Evolutionary conservation across 805 yeast species (phyloP), one percentile per base, ranked within the genome.

Genomic region (Candida maesae): DNA sequence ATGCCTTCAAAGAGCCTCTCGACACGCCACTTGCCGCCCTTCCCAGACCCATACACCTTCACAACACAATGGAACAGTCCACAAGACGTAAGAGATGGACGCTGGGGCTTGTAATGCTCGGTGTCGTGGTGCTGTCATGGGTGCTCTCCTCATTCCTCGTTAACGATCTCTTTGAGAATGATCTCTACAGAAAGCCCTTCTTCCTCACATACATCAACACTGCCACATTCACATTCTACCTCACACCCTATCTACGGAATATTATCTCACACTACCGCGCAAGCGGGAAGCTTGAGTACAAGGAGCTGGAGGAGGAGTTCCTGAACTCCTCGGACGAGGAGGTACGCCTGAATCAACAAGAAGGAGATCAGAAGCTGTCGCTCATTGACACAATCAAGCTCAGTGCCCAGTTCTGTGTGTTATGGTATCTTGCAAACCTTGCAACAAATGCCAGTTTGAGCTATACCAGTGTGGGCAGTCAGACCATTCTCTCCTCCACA

Each of bases 181-280:
- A 73, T 43, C 66, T 72, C 20, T 93, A 88, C 61, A 65, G 88
- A 35, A 93, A 93, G 63, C 99, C 99, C 14, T 90, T 88, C 58
- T 76, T 90, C 47, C 85, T 93, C 51, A 93, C 99, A 3, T 93
- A 91, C 66, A 63, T 91, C 52, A 93, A 90, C 65, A 90, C 98
- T 0, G 81, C 88, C 1, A 76, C 93, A 4, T 93, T 93, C 60
- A 70, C 78, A 7, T 68, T 91, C 38, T 93, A 91, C 60, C 66
- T 93, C 37, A 59, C 84, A 32, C 91, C 93, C 1, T 74, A 77
- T 46, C 49, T 59, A 21, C 46, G 52, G 35, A 63, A 60, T 26
- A 41, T 62, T 2, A 18, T 55, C 32, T 28, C 42, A 25, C 56
- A 55, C 16, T 66, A 61, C 43, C 44, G 48, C 29, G 44, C 37